These are phyloP conservation scores for Penicillium sp. DNA, from an alignment of 2,329 filamentous ascomycete genomes.

Conservation along the genomic window DNA sequence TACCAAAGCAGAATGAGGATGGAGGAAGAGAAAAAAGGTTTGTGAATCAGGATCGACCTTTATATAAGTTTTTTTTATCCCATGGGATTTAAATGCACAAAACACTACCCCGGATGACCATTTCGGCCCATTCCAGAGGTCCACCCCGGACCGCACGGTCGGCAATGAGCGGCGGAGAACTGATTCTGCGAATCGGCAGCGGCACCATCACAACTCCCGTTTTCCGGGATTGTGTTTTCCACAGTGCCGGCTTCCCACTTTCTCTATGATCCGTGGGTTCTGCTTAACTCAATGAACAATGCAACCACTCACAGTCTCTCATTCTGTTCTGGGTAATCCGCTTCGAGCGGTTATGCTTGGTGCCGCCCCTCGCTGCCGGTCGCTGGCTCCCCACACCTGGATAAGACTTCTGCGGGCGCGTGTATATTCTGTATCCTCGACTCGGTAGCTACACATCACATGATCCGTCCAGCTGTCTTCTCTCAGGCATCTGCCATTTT, in stretches of 20 bases:
- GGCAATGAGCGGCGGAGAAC: slow-evolving; percentile 6
- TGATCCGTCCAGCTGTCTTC: slow-evolving; percentile 15
- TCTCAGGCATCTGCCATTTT: slow-evolving; percentile 6
- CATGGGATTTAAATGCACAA: neutral
- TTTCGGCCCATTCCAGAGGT: slow-evolving; percentile 1
- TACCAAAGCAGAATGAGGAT: neutral
- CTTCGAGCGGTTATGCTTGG: slow-evolving; percentile 5
- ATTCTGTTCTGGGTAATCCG: slow-evolving; percentile 1
- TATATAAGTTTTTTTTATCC: neutral
- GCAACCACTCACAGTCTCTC: neutral
- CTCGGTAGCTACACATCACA: slow-evolving; percentile 10
- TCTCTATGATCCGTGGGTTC: neutral
- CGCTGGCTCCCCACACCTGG: slow-evolving; percentile 13
- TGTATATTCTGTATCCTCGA: slow-evolving; percentile 15
- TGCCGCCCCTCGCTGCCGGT: slow-evolving; percentile 24
- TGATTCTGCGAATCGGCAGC: slow-evolving; percentile 8
- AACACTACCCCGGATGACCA: slow-evolving; percentile 6
- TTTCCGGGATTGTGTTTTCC: slow-evolving; percentile 12
- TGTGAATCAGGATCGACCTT: neutral
- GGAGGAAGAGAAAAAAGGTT: neutral
- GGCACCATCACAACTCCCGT: slow-evolving; percentile 13
- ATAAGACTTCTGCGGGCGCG: slow-evolving; percentile 11
- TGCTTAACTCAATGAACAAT: neutral
- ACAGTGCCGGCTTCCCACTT: slow-evolving; percentile 8
- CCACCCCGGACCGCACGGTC: slow-evolving; percentile 8